Base-by-base conservation (phyloP, 441 rosid species). In the Jatropha multifida region DNA sequence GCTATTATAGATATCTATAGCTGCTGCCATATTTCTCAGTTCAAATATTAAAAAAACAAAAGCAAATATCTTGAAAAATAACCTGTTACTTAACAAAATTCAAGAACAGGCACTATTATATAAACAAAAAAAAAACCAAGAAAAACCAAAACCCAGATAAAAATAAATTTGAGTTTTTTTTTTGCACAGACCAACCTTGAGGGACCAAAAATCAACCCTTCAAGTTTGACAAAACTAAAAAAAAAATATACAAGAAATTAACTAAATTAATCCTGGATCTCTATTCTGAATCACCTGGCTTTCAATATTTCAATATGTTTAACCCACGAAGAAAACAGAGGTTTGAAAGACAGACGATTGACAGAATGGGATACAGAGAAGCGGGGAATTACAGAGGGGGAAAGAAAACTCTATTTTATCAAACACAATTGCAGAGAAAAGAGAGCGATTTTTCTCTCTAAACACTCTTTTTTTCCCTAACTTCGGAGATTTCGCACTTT, bases 281-380 rank as follows among this genome's bases (percentile, higher is more conserved):
- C 86, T 81, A 81, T 87, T 87, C 90, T 87, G 91, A 85, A 86
- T 86, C 83, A 87, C 82, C 92, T 85, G 89, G 71, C 86, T 85
- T 84, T 77, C 81, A 77, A 74, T 77, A 85, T 63, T 69, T 69
- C 17, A 26, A 77, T 32, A 32, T 82, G 67, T 74, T 82, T 73
- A 72, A 27, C 46, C 68, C 23, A 10, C 62, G 52, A 11, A 77
- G 73, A 74, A 81, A 82, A 82, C 84, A 85, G 87, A 82, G 86
- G 81, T 56, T 68, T 67, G 75, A 86, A 87, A 89, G 86, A 82
- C 89, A 84, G 91, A 84, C 82, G 85, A 85, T 89, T 84, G 32
- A 83, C 92, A 88, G 96, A 86, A 87, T 72, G 83, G 88, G 88
- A 88, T 84, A 81, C 84, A 78, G 89, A 82, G 86, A 88, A 81